Percentiles rank a stretch among this genome's conserved stretches.
Conservation (phyloP, 176 grass and related monocot species). For the Oryza glumipatula region DNA sequence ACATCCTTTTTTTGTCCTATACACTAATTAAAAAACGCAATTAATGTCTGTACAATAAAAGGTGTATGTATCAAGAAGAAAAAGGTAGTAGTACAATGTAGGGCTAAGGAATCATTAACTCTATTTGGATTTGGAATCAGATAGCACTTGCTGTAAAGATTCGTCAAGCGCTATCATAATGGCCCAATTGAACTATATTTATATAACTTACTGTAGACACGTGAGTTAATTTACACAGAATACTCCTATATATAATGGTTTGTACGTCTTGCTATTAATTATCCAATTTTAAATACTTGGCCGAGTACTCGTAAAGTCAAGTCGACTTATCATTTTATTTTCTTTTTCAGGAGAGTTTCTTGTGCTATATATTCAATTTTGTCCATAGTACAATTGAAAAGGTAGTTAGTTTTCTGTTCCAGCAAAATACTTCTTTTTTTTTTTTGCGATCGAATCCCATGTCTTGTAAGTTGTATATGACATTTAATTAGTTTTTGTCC, state of each 20-base stretch:
- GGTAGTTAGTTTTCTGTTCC: background rate
- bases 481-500: conserved; percentile 17
- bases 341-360: background rate
- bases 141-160: conserved; percentile 40
- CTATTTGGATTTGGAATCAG: conserved; percentile 18
- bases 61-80: background rate
- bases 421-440: background rate
- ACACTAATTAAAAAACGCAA: background rate
- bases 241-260: background rate
- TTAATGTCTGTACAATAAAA: background rate
- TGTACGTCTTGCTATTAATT: background rate
- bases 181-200: background rate
- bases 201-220: background rate
- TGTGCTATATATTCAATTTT: background rate
- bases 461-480: background rate
- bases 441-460: background rate
- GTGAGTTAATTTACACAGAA: conserved; percentile 1
- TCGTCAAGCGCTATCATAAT: conserved; percentile 29
- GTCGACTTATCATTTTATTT: background rate
- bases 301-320: background rate
- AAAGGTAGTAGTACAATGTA: conserved; percentile 18
- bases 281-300: background rate
- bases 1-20: background rate
- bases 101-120: conserved; percentile 38
- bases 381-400: background rate